Evolutionary conservation across 2,329 filamentous ascomycete genomes (phyloP).

Genomic region (Mariannaea elegans): DNA sequence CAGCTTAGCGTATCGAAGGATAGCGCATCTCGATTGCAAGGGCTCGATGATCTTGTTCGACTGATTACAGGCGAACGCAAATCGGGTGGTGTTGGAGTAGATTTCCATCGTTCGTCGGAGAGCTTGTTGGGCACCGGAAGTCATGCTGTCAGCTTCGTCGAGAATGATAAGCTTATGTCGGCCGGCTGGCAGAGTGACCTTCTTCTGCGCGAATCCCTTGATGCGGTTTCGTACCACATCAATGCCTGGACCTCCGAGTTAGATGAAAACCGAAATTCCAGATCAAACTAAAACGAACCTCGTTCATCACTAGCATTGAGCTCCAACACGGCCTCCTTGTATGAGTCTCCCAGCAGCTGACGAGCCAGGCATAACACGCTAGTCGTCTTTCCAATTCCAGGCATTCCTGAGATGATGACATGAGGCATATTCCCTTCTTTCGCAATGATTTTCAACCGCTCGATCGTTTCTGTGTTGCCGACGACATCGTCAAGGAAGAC

Average conservation of each 20-base stretch:
- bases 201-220: slow-evolving; percentile 98
- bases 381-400: slow-evolving; percentile 98
- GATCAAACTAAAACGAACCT: slow-evolving; percentile 57
- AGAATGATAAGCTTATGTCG: slow-evolving; percentile 97
- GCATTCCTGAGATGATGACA: slow-evolving; percentile 99
- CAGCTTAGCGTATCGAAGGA: slow-evolving; percentile 90
- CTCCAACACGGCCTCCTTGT: slow-evolving; percentile 97
- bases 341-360: slow-evolving; percentile 89
- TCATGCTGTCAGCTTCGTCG: slow-evolving; percentile 99
- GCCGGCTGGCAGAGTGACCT: slow-evolving; percentile 90
- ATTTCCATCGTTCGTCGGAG: slow-evolving; percentile 98
- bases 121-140: slow-evolving; percentile 93
- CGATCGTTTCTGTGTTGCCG: slow-evolving; percentile 96
- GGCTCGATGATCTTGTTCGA: slow-evolving; percentile 99
- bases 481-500: slow-evolving; percentile 96
- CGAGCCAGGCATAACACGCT: slow-evolving; percentile 92
- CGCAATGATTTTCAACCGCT: slow-evolving; percentile 96
- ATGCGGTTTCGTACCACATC: slow-evolving; percentile 97
- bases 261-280: not conserved
- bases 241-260: slow-evolving; percentile 67
- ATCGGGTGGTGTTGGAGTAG: slow-evolving; percentile 94
- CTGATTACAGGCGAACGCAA: slow-evolving; percentile 98
- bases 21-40: slow-evolving; percentile 95
- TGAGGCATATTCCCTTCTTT: slow-evolving; percentile 99
- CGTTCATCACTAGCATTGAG: slow-evolving; percentile 96